Percentiles rank a stretch among this genome's conserved stretches.
phyloP scores from a whole-genome alignment of 441 rosid species.

The Eutrema salsugineum region DNA sequence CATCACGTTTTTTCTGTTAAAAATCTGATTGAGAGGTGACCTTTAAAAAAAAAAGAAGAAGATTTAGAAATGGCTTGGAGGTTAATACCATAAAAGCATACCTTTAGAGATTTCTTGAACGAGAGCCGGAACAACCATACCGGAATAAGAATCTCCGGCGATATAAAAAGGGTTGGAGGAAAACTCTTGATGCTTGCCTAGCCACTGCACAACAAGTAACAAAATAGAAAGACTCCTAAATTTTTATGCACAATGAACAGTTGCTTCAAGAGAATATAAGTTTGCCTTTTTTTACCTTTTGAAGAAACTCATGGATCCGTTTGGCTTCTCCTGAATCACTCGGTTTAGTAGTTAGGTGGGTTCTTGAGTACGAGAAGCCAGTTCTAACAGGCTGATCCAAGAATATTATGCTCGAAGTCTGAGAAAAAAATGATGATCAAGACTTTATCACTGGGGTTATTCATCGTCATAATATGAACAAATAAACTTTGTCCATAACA shows the following conservation, averaged over 20 bases:
- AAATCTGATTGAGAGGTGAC: too few relatives aligned
- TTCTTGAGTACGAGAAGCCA: conserved; percentile 45
- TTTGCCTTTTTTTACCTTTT: conserved; percentile 28
- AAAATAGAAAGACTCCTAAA: background rate
- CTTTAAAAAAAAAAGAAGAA: too few relatives aligned
- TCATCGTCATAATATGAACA: too few relatives aligned
- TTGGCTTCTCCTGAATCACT: conserved; percentile 25
- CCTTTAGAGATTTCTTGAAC: conserved; percentile 36
- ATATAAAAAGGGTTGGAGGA: conserved; percentile 28
- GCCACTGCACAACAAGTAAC: conserved; percentile 31
- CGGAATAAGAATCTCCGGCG: conserved; percentile 40
- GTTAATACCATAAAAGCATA: background rate
- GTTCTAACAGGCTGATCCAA: conserved; percentile 35
- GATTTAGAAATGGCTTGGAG: conserved; percentile 17
- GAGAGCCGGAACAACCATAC: conserved; percentile 34
- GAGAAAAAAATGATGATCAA: background rate
- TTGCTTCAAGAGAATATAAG: background rate
- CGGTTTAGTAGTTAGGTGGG: background rate
- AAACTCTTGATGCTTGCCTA: conserved; percentile 35
- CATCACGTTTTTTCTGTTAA: conserved; percentile 10
- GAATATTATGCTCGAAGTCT: conserved; percentile 35
- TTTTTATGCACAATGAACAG: background rate
- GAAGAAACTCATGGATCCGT: conserved; percentile 27
- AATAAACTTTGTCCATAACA: too few relatives aligned
- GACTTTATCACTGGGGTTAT: background rate